phyloP scores from a whole-genome alignment of 345 rosid genomes.

The Sisymbrium altissimum region DNA sequence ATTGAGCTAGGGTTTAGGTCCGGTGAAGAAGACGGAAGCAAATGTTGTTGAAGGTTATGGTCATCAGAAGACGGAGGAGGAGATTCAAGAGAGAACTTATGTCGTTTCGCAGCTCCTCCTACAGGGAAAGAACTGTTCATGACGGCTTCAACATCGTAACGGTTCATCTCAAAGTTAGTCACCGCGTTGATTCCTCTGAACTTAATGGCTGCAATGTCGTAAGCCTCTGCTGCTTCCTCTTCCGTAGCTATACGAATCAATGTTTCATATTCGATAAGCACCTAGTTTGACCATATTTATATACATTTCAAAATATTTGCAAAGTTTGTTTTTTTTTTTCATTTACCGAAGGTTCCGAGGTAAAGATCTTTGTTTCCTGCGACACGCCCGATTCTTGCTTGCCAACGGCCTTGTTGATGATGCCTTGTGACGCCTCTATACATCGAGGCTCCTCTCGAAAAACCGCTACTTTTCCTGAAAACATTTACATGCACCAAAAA shows the following conservation, averaged over 20 bases:
- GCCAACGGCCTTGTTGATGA: slow-evolving; percentile 99
- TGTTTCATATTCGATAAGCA: neutral
- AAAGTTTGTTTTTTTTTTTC: neutral
- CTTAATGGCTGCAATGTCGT: slow-evolving; percentile 93
- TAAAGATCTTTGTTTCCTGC: slow-evolving; percentile 97
- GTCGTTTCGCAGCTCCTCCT: slow-evolving; percentile 75
- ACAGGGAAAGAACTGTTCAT: slow-evolving; percentile 65
- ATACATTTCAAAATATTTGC: neutral
- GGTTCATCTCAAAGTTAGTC: slow-evolving; percentile 90
- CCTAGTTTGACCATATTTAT: neutral
- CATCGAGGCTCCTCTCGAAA: slow-evolving; percentile 92
- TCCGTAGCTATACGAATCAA: slow-evolving; percentile 57
- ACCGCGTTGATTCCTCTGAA: slow-evolving; percentile 85
- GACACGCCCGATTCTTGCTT: slow-evolving; percentile 95
- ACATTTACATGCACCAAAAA: neutral
- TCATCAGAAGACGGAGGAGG: slow-evolving; percentile 32
- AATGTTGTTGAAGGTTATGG: slow-evolving; percentile 44
- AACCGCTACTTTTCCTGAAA: slow-evolving; percentile 88
- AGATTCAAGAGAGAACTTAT: slow-evolving; percentile 61
- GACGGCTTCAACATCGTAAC: slow-evolving; percentile 80
- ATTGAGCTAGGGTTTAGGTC: slow-evolving; percentile 14
- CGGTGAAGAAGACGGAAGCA: slow-evolving; percentile 30
- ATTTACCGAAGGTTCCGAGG: slow-evolving; percentile 93
- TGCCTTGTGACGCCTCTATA: slow-evolving; percentile 98
- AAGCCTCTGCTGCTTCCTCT: slow-evolving; percentile 98